These are phyloP conservation scores for Pyricularia sp. DNA, from an alignment of 2,329 filamentous ascomycete species.

Conservation along the genomic window DNA sequence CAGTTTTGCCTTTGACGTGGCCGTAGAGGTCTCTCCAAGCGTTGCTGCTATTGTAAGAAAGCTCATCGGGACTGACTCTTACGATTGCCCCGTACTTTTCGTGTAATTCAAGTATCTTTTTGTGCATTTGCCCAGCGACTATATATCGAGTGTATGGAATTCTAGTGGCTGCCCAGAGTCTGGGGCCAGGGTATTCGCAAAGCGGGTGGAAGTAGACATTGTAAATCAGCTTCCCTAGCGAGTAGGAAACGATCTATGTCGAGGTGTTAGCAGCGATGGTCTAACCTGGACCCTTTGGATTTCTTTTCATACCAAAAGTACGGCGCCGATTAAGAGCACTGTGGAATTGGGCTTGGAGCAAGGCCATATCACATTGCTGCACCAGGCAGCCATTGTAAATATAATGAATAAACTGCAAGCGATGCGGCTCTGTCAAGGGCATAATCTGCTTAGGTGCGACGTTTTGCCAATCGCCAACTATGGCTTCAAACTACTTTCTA, in stretches of 20 bases:
- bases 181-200: constrained; percentile 10
- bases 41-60: background rate
- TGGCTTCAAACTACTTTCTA: too few species aligned
- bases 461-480: too few species aligned
- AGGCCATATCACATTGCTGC: too few species aligned
- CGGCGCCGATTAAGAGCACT: too few species aligned
- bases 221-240: constrained; percentile 3
- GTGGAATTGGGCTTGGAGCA: too few species aligned
- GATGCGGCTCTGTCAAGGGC: too few species aligned
- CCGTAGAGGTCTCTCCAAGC: background rate
- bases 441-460: too few species aligned
- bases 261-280: too few species aligned
- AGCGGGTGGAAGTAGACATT: background rate
- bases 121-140: background rate
- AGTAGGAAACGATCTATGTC: background rate
- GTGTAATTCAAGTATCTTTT: background rate
- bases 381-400: too few species aligned
- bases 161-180: constrained; percentile 15
- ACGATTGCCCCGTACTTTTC: background rate
- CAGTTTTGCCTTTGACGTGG: background rate
- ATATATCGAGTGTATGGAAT: background rate
- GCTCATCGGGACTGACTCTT: background rate
- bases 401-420: too few species aligned
- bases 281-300: too few species aligned
- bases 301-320: too few species aligned